These are phyloP conservation scores for Hypericum androsaemum DNA, from an alignment of 345 rosid species.

Conservation along the genomic window DNA sequence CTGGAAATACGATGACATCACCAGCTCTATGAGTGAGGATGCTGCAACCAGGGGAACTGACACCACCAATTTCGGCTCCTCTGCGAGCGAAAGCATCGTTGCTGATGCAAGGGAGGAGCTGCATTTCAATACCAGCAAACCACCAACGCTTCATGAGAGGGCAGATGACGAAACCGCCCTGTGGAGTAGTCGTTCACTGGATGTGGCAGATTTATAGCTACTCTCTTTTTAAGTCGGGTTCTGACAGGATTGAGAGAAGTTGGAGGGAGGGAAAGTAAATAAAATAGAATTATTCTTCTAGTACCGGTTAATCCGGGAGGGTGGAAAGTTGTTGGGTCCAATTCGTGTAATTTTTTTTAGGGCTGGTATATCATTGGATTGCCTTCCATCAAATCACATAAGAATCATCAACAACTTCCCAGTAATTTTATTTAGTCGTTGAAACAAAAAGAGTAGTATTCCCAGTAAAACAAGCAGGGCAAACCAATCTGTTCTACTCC, in stretches of 20 bases:
- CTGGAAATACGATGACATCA: conserved; percentile 40
- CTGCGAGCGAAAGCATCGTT: conserved; percentile 10
- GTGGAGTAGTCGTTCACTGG: not conserved
- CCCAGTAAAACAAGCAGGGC: not conserved
- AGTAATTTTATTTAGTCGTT: not conserved
- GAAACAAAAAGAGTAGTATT: not conserved
- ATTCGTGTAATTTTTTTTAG: too few relatives aligned
- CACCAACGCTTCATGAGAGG: conserved; percentile 17
- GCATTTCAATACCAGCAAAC: not conserved
- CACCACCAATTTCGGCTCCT: conserved; percentile 7
- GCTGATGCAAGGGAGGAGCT: not conserved
- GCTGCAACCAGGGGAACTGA: conserved; percentile 17
- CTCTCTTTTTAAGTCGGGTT: too few relatives aligned
- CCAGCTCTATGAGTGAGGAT: conserved; percentile 18
- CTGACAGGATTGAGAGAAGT: too few relatives aligned
- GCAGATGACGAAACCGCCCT: conserved; percentile 7
- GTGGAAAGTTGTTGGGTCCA: too few relatives aligned
- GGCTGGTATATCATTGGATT: too few relatives aligned
- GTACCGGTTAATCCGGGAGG: too few relatives aligned
- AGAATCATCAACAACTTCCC: too few relatives aligned
- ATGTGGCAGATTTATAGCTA: too few relatives aligned
- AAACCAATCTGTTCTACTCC: not conserved
- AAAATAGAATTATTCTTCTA: too few relatives aligned
- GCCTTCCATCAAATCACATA: too few relatives aligned
- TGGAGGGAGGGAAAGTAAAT: too few relatives aligned